Conservation (phyloP, 2,329 filamentous ascomycete genomes). For the Xylariaceae sp. region DNA sequence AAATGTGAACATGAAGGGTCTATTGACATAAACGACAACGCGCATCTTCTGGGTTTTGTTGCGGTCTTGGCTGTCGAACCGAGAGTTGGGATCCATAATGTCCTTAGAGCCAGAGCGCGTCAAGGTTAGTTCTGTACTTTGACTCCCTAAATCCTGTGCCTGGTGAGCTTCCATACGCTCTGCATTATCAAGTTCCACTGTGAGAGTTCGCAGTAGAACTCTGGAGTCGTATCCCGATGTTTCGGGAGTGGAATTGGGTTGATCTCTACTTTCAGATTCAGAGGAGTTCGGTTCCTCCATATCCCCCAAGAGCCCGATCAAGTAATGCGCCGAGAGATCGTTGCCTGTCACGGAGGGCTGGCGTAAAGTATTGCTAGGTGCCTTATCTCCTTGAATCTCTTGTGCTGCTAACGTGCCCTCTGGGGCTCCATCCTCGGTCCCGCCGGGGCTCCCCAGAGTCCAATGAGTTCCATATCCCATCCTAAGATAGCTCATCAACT, state of each 20-base stretch:
- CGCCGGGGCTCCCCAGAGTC: slow-evolving; percentile 50
- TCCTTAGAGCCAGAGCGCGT: slow-evolving; percentile 27
- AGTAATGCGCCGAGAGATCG: slow-evolving; percentile 54
- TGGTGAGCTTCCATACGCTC: slow-evolving; percentile 52
- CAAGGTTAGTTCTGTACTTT: slow-evolving; percentile 38
- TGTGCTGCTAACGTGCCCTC: slow-evolving; percentile 5
- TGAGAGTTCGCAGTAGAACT: slow-evolving; percentile 68
- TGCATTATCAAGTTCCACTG: slow-evolving; percentile 64
- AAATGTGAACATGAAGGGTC: slow-evolving; percentile 79
- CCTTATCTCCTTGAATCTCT: not conserved
- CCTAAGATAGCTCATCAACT: slow-evolving; percentile 68
- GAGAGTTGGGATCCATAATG: slow-evolving; percentile 27
- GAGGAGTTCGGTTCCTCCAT: slow-evolving; percentile 54
- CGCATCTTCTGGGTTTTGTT: slow-evolving; percentile 65
- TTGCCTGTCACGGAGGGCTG: slow-evolving; percentile 11
- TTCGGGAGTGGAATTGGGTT: slow-evolving; percentile 38
- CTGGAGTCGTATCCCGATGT: slow-evolving; percentile 55
- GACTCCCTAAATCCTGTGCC: slow-evolving; percentile 52
- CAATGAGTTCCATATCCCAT: slow-evolving; percentile 72
- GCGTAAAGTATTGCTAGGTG: not conserved
- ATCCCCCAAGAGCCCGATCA: slow-evolving; percentile 72
- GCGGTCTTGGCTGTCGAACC: slow-evolving; percentile 55
- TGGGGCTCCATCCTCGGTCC: slow-evolving; percentile 22
- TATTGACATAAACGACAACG: slow-evolving; percentile 74
- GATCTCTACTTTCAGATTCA: slow-evolving; percentile 40